Evolutionary conservation across 495 filamentous ascomycete species (phyloP).

Genomic region (Podospora pseudocomata): DNA sequence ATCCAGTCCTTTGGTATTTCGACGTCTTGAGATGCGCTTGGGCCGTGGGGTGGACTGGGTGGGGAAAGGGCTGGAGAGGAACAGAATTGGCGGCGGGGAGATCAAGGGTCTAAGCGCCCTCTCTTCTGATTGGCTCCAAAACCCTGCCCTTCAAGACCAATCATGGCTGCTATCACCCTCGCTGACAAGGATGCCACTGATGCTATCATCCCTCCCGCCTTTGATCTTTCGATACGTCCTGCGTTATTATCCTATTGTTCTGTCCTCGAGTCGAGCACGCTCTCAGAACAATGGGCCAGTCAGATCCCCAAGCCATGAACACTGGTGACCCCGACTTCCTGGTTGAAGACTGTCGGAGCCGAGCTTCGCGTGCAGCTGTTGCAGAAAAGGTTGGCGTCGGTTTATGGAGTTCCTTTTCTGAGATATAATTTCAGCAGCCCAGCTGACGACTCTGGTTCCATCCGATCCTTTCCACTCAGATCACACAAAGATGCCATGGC

Average conservation of each 20-base stretch:
- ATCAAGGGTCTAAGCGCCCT: conserved; percentile 33
- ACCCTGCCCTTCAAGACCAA: conserved; percentile 29
- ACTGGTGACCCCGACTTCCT: conserved; percentile 6
- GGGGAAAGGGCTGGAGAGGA: conserved; percentile 10
- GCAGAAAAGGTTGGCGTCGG: conserved; percentile 9
- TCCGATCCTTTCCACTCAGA: background rate
- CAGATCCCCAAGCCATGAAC: background rate
- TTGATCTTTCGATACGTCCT: conserved; percentile 24
- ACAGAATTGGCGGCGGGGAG: conserved; percentile 13
- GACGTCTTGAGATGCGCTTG: conserved; percentile 19
- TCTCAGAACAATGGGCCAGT: conserved; percentile 10
- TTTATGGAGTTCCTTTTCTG: background rate
- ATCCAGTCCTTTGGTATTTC: background rate
- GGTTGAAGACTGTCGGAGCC: conserved; percentile 6
- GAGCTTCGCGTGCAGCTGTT: conserved; percentile 1
- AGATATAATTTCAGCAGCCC: background rate
- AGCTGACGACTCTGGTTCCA: background rate
- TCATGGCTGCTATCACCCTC: conserved; percentile 32
- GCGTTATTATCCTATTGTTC: conserved; percentile 31
- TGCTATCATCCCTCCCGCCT: conserved; percentile 25
- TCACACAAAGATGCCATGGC: background rate
- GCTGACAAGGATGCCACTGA: conserved; percentile 29
- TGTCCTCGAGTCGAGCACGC: conserved; percentile 6
- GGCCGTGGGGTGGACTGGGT: conserved; percentile 13
- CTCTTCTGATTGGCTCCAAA: conserved; percentile 25